Base-by-base conservation (phyloP, 1,284 basidiomycete species). In the Neotropicomus parvogracilis region DNA sequence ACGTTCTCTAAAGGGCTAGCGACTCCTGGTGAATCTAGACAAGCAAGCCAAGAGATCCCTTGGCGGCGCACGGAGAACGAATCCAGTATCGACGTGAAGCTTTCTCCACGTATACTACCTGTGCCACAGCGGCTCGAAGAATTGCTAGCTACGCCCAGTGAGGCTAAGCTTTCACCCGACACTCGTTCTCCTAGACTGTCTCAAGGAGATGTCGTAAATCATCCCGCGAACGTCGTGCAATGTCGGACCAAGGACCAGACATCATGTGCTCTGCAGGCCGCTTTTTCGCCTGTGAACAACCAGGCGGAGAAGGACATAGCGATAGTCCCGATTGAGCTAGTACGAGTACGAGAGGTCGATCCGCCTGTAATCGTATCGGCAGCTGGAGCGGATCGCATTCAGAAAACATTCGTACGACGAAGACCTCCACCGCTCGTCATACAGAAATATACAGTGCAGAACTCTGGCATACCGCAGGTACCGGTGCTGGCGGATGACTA, bases 391-490 rank as follows among this genome's bases (percentile, higher is more conserved):
- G 60, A 62, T 49, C 58, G 63, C 35, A 54, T 54, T 41, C 64
- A 68, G 26, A 68, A 59, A 48, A 68, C 63, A 38, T 75, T 72
- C 58, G 73, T 77, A 50, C 66, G 70, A 39, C 77, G 73, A 26
- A 64, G 75, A 53, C 69, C 70, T 32, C 71, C 73, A 19, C 78
- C 75, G 10, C 54, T 69, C 10, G 36, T 52, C 35, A 40, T 66
- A 44, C 42, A 49, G 16, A 36, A 55, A 19, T 46, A 52, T 33
- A 24, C 17, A 11, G 52, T 44, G 20, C 56, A 48, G 43, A 48
- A 40, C 12, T 17, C 38, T 45, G 14, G 40, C 26, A 24, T 39
- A 32, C 33, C 39, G 28, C 54, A 9, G n/a, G 50, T 53, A 32
- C 58, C 62, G 39, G 52, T 65, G 21, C 39, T 58, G 20, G 32